A percentile compares a stretch with the other conserved stretches of the same genome.
phyloP scores from a whole-genome alignment of 1,284 basidiomycete species.

The Rhodotorula sp. region DNA sequence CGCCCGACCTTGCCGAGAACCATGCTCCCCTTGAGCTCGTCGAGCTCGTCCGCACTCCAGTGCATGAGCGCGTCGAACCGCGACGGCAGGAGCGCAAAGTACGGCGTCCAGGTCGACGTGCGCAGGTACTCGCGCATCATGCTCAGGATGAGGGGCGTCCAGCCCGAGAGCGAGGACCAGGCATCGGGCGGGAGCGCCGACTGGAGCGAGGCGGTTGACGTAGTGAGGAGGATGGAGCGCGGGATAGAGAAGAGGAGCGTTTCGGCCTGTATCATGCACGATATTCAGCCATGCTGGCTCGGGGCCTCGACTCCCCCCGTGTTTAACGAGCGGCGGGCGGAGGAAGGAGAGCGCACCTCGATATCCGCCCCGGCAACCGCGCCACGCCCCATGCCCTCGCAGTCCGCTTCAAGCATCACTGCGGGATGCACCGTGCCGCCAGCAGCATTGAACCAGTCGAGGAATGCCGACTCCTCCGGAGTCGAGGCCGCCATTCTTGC shows the following conservation, averaged over 20 bases:
- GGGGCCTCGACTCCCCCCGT: background rate
- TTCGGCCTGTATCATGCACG: constrained; percentile 60
- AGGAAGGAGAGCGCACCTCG: constrained; percentile 56
- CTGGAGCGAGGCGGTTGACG: constrained; percentile 70
- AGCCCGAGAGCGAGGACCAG: constrained; percentile 66
- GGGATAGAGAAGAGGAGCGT: constrained; percentile 81
- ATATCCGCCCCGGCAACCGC: constrained; percentile 71
- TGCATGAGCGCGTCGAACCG: constrained; percentile 93
- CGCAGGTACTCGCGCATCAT: constrained; percentile 86
- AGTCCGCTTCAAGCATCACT: constrained; percentile 58
- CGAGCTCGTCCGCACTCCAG: constrained; percentile 74
- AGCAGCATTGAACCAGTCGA: constrained; percentile 51
- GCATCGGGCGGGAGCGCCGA: constrained; percentile 60
- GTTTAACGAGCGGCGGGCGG: background rate
- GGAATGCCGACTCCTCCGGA: constrained; percentile 42
- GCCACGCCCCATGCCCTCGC: constrained; percentile 65
- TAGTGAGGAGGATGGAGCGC: constrained; percentile 72
- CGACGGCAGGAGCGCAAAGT: constrained; percentile 59
- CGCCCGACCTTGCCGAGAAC: constrained; percentile 88
- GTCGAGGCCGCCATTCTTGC: background rate
- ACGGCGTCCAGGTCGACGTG: constrained; percentile 44
- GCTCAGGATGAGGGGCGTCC: constrained; percentile 83
- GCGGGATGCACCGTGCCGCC: constrained; percentile 50
- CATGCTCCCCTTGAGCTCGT: constrained; percentile 78
- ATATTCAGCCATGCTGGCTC: background rate